A percentile compares a stretch with the other conserved stretches of the same genome.
Evolutionary conservation across 2,329 filamentous ascomycete genomes (phyloP).

Genomic region (Sporothrix brunneoviolacea): DNA sequence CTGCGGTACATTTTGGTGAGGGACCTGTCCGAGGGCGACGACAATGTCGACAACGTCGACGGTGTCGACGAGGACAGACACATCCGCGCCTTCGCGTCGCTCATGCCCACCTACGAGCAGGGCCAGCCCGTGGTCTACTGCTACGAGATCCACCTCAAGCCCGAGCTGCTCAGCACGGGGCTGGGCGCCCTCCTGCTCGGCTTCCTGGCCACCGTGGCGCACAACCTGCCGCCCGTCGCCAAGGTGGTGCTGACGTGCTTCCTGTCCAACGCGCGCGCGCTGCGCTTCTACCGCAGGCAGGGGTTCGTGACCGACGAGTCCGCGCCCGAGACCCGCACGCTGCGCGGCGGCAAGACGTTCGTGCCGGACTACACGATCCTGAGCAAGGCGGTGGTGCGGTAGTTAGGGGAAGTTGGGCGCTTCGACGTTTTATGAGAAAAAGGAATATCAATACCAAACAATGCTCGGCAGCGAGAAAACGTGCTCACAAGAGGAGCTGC

Average conservation of each 20-base stretch:
- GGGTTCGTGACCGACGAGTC: constrained; percentile 51
- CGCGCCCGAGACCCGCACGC: constrained; percentile 45
- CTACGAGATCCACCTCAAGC: constrained; percentile 67
- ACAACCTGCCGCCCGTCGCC: constrained; percentile 44
- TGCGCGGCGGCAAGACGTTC: constrained; percentile 50
- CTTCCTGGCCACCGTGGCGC: constrained; percentile 46
- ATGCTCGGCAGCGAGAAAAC: too few species aligned
- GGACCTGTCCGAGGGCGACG: background rate
- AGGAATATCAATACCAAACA: too few species aligned
- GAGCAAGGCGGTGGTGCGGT: constrained; percentile 35
- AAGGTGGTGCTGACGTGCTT: constrained; percentile 75
- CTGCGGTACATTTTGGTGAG: constrained; percentile 61
- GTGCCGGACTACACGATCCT: constrained; percentile 55
- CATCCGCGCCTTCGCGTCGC: constrained; percentile 52
- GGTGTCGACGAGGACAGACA: background rate
- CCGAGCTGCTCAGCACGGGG: constrained; percentile 49
- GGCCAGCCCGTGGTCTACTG: constrained; percentile 63
- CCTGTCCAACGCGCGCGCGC: constrained; percentile 49
- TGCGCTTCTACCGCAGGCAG: constrained; percentile 53
- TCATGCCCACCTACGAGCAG: constrained; percentile 67
- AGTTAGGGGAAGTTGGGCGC: background rate
- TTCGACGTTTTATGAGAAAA: background rate
- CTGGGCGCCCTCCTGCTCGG: constrained; percentile 55
- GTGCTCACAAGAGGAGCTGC: too few species aligned
- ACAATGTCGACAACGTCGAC: constrained; percentile 1